These are phyloP conservation scores for Coemansia sp. DNA, from an alignment of 192 early-diverging fungal species.

Conservation along the genomic window DNA sequence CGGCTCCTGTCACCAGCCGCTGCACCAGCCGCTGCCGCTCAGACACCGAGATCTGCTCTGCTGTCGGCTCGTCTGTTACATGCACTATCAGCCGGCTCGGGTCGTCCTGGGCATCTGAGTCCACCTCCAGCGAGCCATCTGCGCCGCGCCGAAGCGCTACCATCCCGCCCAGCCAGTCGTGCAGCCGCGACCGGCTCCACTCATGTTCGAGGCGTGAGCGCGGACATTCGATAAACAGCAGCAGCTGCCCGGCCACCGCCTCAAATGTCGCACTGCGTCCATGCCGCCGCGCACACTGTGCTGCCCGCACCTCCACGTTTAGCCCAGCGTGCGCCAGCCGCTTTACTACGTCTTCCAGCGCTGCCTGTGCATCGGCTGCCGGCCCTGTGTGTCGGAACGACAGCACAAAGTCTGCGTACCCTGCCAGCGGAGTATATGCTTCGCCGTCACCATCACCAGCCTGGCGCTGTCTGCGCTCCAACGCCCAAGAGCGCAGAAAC, in stretches of 20 bases:
- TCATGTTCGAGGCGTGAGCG: constrained; percentile 55
- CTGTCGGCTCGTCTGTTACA: constrained; percentile 15
- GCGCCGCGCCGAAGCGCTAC: constrained; percentile 33
- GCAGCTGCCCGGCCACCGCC: constrained; percentile 43
- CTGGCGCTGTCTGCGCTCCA: constrained; percentile 17
- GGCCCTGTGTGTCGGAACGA: constrained; percentile 21
- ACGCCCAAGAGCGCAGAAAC: constrained; percentile 36
- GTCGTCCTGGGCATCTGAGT: constrained; percentile 35
- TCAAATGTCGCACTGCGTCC: constrained; percentile 2
- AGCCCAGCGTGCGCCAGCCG: constrained; percentile 64
- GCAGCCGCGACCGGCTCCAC: constrained; percentile 54
- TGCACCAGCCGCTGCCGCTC: constrained; percentile 44
- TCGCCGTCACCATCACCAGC: not conserved
- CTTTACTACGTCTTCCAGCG: constrained; percentile 56
- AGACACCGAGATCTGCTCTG: constrained; percentile 13
- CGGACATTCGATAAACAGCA: constrained; percentile 70
- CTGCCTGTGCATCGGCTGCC: constrained; percentile 24
- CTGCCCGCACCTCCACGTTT: constrained; percentile 62
- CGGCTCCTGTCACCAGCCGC: constrained; percentile 37
- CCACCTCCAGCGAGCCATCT: constrained; percentile 30
- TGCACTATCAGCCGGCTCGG: constrained; percentile 29
- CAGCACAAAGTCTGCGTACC: constrained; percentile 49
- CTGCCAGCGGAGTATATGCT: constrained; percentile 7
- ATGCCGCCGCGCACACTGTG: constrained; percentile 37
- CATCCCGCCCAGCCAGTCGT: constrained; percentile 74